A percentile compares a stretch with the other conserved stretches of the same genome.
Conservation (phyloP, 2,329 filamentous ascomycete species). For the Verruconis gallopava region DNA sequence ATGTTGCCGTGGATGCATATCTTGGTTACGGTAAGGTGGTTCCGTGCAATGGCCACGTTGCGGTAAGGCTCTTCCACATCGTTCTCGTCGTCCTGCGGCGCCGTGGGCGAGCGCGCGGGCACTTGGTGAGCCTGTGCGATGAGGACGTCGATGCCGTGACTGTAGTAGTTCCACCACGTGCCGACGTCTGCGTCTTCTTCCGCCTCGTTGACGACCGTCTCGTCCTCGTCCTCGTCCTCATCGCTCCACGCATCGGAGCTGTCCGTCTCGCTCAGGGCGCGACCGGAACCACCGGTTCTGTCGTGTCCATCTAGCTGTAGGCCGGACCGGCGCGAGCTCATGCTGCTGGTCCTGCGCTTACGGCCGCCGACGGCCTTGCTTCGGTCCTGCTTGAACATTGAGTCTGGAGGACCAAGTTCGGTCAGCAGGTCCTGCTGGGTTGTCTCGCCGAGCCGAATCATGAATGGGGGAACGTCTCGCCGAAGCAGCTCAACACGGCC, state of each 20-base stretch:
- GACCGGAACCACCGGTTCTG: not conserved
- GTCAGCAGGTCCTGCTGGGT: constrained; percentile 84
- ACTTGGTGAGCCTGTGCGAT: constrained; percentile 60
- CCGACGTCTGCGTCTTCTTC: constrained; percentile 48
- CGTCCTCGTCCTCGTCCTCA: constrained; percentile 31
- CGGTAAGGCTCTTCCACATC: constrained; percentile 18
- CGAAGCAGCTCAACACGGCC: constrained; percentile 68
- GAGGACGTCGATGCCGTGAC: constrained; percentile 84
- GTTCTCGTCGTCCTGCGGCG: constrained; percentile 15
- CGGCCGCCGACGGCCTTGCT: constrained; percentile 2
- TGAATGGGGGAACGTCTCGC: constrained; percentile 52
- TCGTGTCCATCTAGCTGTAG: not conserved
- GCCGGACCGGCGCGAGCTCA: not conserved
- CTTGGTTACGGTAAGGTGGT: constrained; percentile 75
- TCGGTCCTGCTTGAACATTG: constrained; percentile 78
- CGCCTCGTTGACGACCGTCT: constrained; percentile 45
- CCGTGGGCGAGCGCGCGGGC: constrained; percentile 12
- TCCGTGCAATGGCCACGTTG: constrained; percentile 22
- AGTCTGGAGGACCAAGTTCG: constrained; percentile 84
- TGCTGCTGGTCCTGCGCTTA: constrained; percentile 2
- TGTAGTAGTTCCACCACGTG: constrained; percentile 91
- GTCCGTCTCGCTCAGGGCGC: constrained; percentile 9
- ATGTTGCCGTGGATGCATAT: constrained; percentile 90
- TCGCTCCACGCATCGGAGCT: constrained; percentile 35
- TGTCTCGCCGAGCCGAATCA: constrained; percentile 69